Evolutionary conservation across 2,329 filamentous ascomycete species (phyloP).

Genomic region (Colletotrichum noveboracense): DNA sequence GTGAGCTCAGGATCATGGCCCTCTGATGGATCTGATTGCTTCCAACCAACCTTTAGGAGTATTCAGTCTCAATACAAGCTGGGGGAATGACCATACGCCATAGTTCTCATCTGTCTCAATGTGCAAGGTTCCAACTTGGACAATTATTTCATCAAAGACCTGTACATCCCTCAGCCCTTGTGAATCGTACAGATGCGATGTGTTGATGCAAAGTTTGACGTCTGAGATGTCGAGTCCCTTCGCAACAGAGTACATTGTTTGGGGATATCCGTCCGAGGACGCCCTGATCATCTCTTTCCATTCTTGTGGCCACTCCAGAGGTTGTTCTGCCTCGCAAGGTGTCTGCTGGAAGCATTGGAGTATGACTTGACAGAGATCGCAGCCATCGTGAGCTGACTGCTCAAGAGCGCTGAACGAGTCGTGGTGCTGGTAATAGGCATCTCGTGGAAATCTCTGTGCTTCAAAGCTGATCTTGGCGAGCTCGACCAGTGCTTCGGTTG

Average conservation of each 20-base stretch:
- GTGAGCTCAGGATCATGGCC: not conserved
- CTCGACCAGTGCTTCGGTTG: not conserved
- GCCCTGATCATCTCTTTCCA: not conserved
- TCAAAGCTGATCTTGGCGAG: not conserved
- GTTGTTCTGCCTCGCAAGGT: not conserved
- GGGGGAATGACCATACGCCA: not conserved
- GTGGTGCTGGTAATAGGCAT: not conserved
- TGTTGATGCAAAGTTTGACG: not conserved
- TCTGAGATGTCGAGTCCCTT: not conserved
- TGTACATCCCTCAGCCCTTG: not conserved
- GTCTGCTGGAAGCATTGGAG: not conserved
- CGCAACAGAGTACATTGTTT: not conserved
- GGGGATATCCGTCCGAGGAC: not conserved
- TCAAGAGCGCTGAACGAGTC: not conserved
- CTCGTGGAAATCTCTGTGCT: not conserved
- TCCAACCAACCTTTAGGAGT: not conserved
- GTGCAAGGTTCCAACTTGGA: not conserved
- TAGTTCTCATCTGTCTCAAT: not conserved
- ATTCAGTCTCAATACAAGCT: not conserved
- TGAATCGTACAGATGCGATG: not conserved
- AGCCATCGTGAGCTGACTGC: not conserved
- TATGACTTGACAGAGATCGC: not conserved
- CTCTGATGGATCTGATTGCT: not conserved
- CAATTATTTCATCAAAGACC: not conserved
- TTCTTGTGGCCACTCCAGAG: not conserved